phyloP scores from a whole-genome alignment of 192 early-diverging fungal species.

The Physocladia obscura region DNA sequence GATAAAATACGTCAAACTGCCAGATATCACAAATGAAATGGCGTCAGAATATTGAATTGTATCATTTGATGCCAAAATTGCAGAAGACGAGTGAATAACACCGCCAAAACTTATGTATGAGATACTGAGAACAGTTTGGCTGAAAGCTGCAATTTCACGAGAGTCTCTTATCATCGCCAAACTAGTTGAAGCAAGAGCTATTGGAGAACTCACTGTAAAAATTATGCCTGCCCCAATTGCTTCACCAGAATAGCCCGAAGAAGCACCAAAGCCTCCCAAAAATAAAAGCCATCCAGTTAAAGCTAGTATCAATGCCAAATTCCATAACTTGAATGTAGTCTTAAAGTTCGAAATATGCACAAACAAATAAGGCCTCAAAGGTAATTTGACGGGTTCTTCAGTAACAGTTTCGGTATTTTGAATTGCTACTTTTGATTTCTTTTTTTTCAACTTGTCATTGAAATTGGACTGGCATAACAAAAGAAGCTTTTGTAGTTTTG shows the following conservation, averaged over 20 bases:
- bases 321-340: neutral
- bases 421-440: neutral
- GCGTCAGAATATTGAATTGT: neutral
- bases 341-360: conserved; percentile 12
- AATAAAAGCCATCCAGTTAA: conserved; percentile 11
- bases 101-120: conserved; percentile 5
- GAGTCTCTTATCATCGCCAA: conserved; percentile 12
- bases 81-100: neutral
- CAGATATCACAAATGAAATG: conserved; percentile 4
- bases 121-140: neutral
- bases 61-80: neutral
- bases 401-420: neutral
- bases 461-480: neutral
- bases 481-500: conserved; percentile 9
- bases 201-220: neutral
- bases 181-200: neutral
- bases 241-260: neutral
- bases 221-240: conserved; percentile 2
- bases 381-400: neutral
- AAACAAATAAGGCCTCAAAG: neutral
- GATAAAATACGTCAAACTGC: neutral
- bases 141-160: neutral
- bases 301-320: neutral
- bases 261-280: conserved; percentile 23
- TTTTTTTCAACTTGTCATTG: neutral